phyloP scores from a whole-genome alignment of 1,139 yeast genomes.

The Petasospora fabianii region DNA sequence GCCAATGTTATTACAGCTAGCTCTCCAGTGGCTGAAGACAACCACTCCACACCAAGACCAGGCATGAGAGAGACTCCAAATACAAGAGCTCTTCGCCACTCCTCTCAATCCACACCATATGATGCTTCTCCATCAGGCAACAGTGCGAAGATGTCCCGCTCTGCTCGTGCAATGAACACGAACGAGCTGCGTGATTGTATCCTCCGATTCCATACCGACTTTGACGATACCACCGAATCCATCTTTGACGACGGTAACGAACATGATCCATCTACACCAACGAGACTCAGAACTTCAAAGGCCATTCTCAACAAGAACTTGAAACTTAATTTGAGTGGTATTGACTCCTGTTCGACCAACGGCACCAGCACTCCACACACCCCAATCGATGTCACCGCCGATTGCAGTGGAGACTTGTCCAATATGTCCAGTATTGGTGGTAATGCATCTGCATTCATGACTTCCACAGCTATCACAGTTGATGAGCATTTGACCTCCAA shows the following conservation, averaged over 20 bases:
- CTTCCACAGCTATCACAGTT: constrained; percentile 11
- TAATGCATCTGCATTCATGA: constrained; percentile 16
- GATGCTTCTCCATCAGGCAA: constrained; percentile 13
- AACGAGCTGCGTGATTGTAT: constrained; percentile 34
- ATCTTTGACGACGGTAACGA: constrained; percentile 28
- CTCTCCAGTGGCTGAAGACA: constrained; percentile 27
- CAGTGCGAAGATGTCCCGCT: constrained; percentile 23
- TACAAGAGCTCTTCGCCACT: constrained; percentile 6
- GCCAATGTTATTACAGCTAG: constrained; percentile 29
- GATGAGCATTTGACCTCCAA: constrained; percentile 53
- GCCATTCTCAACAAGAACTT: constrained; percentile 24
- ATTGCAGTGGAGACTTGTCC: constrained; percentile 19
- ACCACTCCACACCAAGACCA: constrained; percentile 23
- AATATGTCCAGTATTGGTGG: constrained; percentile 16
- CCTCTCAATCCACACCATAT: constrained; percentile 14
- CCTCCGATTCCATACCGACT: constrained; percentile 34
- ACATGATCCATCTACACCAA: constrained; percentile 25
- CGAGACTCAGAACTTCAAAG: constrained; percentile 23
- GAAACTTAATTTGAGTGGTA: constrained; percentile 16
- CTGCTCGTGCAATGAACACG: constrained; percentile 34
- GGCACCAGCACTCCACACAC: constrained; percentile 20
- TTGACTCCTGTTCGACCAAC: constrained; percentile 7
- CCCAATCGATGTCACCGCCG: constrained; percentile 23
- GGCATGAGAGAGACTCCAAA: constrained; percentile 11
- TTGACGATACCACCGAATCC: constrained; percentile 32